phyloP scores from a whole-genome alignment of 2,329 filamentous ascomycete genomes.

The Xylaria sp. region DNA sequence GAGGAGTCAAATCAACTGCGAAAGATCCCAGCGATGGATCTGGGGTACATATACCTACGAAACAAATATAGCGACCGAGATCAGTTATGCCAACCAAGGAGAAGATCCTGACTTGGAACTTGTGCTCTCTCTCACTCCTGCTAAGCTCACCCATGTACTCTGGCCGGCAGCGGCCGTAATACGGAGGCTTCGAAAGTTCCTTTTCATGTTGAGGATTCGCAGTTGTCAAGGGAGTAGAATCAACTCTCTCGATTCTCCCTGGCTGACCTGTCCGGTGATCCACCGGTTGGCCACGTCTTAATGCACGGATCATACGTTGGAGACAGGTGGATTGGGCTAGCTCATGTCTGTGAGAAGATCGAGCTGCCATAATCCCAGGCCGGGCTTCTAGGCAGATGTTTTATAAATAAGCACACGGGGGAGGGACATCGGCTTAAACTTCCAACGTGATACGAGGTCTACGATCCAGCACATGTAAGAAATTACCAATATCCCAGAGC shows the following conservation, averaged over 20 bases:
- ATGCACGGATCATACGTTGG: neutral
- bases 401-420: neutral
- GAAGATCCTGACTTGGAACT: neutral
- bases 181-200: neutral
- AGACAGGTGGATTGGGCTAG: neutral
- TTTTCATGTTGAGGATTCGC: neutral
- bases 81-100: constrained; percentile 7
- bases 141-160: neutral
- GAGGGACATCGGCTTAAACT: neutral
- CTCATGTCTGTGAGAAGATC: neutral
- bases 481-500: constrained; percentile 7
- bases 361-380: neutral
- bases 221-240: neutral
- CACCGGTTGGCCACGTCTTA: neutral
- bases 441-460: neutral
- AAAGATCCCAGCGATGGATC: constrained; percentile 25
- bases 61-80: constrained; percentile 24
- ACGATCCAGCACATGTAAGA: neutral
- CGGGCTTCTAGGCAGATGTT: neutral
- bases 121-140: neutral
- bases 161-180: neutral
- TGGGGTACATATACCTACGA: constrained; percentile 26
- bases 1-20: constrained; percentile 18
- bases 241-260: too few relatives aligned
- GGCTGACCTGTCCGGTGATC: neutral